Conservation (phyloP, 176 grass and related monocot species). For the Triticum timopheevii region DNA sequence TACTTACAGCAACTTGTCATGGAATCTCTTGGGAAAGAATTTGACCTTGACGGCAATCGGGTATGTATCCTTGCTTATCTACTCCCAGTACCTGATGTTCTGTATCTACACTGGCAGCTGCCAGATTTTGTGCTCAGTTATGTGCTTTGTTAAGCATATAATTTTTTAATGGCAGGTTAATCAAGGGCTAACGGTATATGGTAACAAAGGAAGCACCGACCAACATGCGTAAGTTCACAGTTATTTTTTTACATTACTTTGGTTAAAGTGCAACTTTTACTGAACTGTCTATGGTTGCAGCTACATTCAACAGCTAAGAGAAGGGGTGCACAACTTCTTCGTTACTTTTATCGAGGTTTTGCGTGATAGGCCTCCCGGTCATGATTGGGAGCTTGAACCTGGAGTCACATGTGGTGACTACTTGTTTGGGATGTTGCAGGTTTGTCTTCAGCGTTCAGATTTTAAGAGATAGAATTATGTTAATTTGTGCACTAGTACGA, state of each 20-base stretch:
- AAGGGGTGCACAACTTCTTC: slow-evolving; percentile 97
- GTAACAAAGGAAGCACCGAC: slow-evolving; percentile 99
- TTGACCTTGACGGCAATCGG: slow-evolving; percentile 94
- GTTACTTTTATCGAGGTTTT: slow-evolving; percentile 98
- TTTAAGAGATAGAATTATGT: slow-evolving; percentile 16
- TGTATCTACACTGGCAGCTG: neutral
- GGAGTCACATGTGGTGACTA: slow-evolving; percentile 99
- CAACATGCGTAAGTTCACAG: slow-evolving; percentile 83
- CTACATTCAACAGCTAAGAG: slow-evolving; percentile 99
- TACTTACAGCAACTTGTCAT: slow-evolving; percentile 99
- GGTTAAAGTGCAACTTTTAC: slow-evolving; percentile 22
- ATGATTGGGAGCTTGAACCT: slow-evolving; percentile 99
- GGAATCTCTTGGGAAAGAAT: slow-evolving; percentile 99
- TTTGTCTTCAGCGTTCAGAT: slow-evolving; percentile 28
- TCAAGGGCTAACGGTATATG: slow-evolving; percentile 96
- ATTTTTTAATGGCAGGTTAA: slow-evolving; percentile 67
- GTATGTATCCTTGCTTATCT: slow-evolving; percentile 45
- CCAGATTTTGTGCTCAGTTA: neutral
- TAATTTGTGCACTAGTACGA: neutral
- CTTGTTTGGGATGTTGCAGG: slow-evolving; percentile 99
- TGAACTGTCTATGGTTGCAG: slow-evolving; percentile 41
- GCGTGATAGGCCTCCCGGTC: slow-evolving; percentile 84
- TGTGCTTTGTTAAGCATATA: slow-evolving; percentile 21
- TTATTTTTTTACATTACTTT: slow-evolving; percentile 3
- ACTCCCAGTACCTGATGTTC: slow-evolving; percentile 20